Base-by-base conservation (phyloP, 768 basidiomycete species). In the Phaeotremella fagi region DNA sequence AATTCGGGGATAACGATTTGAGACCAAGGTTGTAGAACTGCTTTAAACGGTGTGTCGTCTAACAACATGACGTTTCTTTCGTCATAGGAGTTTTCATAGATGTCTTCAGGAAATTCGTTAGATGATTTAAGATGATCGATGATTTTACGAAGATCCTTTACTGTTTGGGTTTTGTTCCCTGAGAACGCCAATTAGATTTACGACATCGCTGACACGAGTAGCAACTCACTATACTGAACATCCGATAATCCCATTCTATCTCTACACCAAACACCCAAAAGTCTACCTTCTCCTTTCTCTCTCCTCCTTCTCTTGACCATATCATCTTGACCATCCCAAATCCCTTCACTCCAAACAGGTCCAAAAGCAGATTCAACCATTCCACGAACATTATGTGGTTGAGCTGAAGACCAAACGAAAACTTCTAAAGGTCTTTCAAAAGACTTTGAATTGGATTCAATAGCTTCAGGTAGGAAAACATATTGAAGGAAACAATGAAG, bases 351-450 rank as follows among this genome's bases (percentile, higher is more conserved):
- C 52, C 57, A 65, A 28, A 38, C 50, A 12, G 51, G 50, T 6
- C 64, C 70, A 48, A 73, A 71, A 23, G 61, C 54, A 2, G 41
- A 24, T 41, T 66, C 58, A 16, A 73, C 68, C 72, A 73, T 73
- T 1, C 29, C 45, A 11, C 64, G 29, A 0, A 73, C 72, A 42
- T 73, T 73, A 25, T 66, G 57, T 7, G 72, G 72, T 45, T 73
- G 70, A 9, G 72, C 72, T 3, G 63, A 66, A 45, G 60, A 63
- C 72, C 72, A 73, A 6, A 73, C 72, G 43, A 71, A 73, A 2
- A 66, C 66, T 44, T 71, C 70, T 64, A 61, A 73, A 29, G 68
- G 66, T 37, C 70, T 46, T n/a, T 16, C 20, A 26, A 3, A 3
- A 45, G 43, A 24, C 12, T 4, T 51, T 33, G 27, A 29, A 22